Conservation (phyloP, 2,329 filamentous ascomycete species). For the Alternaria tenuissima region DNA sequence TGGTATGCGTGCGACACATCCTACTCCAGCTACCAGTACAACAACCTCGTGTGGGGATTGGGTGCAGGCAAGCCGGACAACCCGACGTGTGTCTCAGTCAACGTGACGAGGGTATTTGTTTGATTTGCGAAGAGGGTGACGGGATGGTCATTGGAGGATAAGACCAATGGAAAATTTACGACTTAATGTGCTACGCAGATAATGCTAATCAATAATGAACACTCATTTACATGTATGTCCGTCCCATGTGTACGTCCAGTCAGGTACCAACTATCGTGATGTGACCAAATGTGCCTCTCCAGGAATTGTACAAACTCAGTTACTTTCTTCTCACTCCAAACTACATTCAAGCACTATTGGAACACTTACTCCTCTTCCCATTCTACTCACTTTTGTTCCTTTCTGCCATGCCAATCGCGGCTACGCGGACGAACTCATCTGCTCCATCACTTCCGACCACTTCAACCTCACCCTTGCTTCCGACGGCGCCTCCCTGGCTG, state of each 20-base stretch:
- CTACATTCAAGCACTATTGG: background rate
- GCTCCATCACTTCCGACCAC: background rate
- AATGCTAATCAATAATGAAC: conserved; percentile 7
- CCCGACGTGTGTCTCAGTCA: conserved; percentile 55
- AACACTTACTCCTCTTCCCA: background rate
- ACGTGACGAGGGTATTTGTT: conserved; percentile 49
- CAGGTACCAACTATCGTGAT: background rate
- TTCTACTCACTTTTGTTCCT: background rate
- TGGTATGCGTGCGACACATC: conserved; percentile 59
- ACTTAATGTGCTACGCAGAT: conserved; percentile 2
- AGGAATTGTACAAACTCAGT: background rate
- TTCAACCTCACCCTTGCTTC: background rate
- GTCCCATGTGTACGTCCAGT: background rate
- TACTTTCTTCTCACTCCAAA: background rate
- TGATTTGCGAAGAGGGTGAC: background rate
- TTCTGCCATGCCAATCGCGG: background rate
- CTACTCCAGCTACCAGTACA: conserved; percentile 53
- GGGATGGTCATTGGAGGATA: background rate
- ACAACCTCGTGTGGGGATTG: conserved; percentile 55
- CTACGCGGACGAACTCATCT: background rate
- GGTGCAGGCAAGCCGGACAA: conserved; percentile 55
- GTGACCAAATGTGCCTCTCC: background rate
- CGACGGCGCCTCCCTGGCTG: too few species aligned
- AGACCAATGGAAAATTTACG: background rate
- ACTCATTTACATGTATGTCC: background rate